These are phyloP conservation scores for Jackrogersella multiformis DNA, from an alignment of 495 filamentous ascomycete species.

Conservation along the genomic window DNA sequence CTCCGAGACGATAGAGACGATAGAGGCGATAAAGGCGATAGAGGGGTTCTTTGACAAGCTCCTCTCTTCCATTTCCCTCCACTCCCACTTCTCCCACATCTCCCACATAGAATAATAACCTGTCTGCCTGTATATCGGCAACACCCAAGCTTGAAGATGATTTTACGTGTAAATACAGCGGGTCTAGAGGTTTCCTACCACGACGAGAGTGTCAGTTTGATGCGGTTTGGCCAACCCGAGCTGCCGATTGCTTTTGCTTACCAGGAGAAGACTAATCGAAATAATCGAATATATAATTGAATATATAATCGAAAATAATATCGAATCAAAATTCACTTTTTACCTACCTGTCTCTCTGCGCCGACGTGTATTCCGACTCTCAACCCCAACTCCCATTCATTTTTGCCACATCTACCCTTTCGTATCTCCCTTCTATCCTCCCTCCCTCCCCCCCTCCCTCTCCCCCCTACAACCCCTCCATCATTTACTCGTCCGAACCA, in stretches of 20 bases:
- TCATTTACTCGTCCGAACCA: constrained; percentile 12
- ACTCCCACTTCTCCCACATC: neutral
- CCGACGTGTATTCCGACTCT: neutral
- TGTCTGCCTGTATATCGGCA: neutral
- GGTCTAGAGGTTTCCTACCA: neutral
- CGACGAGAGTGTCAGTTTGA: constrained; percentile 2
- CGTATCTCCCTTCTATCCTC: neutral
- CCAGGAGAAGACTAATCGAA: no score
- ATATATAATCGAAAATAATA: no score
- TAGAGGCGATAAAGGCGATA: no score
- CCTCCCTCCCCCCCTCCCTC: neutral
- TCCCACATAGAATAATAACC: neutral
- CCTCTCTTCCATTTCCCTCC: neutral
- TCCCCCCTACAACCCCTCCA: neutral
- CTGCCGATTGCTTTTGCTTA: no score
- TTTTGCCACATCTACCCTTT: neutral
- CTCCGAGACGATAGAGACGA: no score
- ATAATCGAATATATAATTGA: no score
- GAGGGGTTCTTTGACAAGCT: constrained; percentile 7
- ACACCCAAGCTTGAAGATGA: constrained; percentile 1
- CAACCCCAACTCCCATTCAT: neutral
- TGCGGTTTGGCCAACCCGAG: constrained; percentile 1
- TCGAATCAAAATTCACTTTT: neutral
- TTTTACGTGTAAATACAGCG: constrained; percentile 23
- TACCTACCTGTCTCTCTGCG: neutral